Conservation (phyloP, 305 asterid genomes). For the Lippia alba region DNA sequence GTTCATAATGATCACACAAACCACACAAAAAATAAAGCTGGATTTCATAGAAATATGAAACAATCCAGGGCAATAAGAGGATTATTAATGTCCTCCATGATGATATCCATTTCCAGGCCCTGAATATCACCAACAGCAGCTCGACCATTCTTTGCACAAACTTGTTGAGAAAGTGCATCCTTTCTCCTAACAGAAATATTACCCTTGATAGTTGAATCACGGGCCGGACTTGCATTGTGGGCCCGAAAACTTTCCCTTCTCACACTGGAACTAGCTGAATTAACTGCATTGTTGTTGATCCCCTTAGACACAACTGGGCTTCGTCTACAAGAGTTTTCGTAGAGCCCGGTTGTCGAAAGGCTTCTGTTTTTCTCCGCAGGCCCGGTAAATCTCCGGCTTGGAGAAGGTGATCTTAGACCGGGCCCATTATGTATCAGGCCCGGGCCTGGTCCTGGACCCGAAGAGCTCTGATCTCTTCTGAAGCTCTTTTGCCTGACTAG, state of each 20-base stretch:
- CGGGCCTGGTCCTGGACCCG: background rate
- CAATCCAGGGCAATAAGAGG: slow-evolving; percentile 85
- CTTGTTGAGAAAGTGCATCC: slow-evolving; percentile 30
- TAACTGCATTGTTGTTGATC: slow-evolving; percentile 8
- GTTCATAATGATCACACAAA: slow-evolving; percentile 22
- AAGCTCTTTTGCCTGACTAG: slow-evolving; percentile 69
- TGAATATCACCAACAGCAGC: slow-evolving; percentile 37
- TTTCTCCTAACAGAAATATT: slow-evolving; percentile 36
- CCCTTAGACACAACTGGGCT: slow-evolving; percentile 25
- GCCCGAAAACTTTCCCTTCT: slow-evolving; percentile 50
- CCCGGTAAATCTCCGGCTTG: slow-evolving; percentile 50
- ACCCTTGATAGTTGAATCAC: slow-evolving; percentile 16
- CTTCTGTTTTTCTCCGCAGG: slow-evolving; percentile 34
- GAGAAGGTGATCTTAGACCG: slow-evolving; percentile 62
- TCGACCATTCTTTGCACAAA: slow-evolving; percentile 46
- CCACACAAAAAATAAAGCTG: slow-evolving; percentile 39
- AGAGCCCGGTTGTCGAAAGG: slow-evolving; percentile 15
- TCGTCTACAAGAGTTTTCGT: slow-evolving; percentile 35
- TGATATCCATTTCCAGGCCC: slow-evolving; percentile 43
- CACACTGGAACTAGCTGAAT: slow-evolving; percentile 30
- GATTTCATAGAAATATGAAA: slow-evolving; percentile 64
- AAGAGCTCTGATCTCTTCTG: slow-evolving; percentile 48
- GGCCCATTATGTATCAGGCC: slow-evolving; percentile 34
- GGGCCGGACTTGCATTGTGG: slow-evolving; percentile 39
- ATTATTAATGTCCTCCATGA: slow-evolving; percentile 66